Percentiles rank a stretch among this genome's conserved stretches.
Evolutionary conservation across 2,329 filamentous ascomycete genomes (phyloP).

Genomic region (Pseudopithomyces maydicus): DNA sequence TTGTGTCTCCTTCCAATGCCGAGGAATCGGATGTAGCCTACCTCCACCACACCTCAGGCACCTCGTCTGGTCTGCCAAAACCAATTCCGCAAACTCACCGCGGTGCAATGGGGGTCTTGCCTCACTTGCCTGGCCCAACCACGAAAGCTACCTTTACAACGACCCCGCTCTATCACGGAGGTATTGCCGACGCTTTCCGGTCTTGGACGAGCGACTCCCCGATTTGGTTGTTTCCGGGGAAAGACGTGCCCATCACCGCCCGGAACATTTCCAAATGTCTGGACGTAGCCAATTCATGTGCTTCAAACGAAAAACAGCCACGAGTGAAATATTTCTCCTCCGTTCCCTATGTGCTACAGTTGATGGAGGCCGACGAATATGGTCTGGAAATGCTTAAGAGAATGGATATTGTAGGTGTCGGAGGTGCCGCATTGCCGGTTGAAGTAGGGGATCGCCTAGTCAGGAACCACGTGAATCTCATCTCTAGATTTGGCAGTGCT

Average conservation of each 20-base stretch:
- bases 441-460: conserved; percentile 61
- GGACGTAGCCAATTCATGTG: conserved; percentile 35
- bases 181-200: conserved; percentile 66
- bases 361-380: conserved; percentile 90
- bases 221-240: conserved; percentile 68
- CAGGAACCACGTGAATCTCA: conserved; percentile 56
- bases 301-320: conserved; percentile 25
- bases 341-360: conserved; percentile 81
- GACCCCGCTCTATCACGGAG: conserved; percentile 70
- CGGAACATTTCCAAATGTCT: conserved; percentile 59
- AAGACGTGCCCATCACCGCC: conserved; percentile 61
- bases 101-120: conserved; percentile 61
- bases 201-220: conserved; percentile 64
- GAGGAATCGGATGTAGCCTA: conserved; percentile 56
- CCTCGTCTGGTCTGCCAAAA: conserved; percentile 67
- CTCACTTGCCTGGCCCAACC: conserved; percentile 47
- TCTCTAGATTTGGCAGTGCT: conserved; percentile 68
- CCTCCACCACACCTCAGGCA: conserved; percentile 68
- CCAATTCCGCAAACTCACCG: conserved; percentile 64
- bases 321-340: conserved; percentile 64
- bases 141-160: conserved; percentile 64
- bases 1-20: conserved; percentile 12
- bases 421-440: conserved; percentile 63
- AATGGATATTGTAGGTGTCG: conserved; percentile 68
- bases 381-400: conserved; percentile 67